Evolutionary conservation across 2,329 filamentous ascomycete species (phyloP), one percentile per base, ranked within the genome.

Genomic region (Massarina eburnea): DNA sequence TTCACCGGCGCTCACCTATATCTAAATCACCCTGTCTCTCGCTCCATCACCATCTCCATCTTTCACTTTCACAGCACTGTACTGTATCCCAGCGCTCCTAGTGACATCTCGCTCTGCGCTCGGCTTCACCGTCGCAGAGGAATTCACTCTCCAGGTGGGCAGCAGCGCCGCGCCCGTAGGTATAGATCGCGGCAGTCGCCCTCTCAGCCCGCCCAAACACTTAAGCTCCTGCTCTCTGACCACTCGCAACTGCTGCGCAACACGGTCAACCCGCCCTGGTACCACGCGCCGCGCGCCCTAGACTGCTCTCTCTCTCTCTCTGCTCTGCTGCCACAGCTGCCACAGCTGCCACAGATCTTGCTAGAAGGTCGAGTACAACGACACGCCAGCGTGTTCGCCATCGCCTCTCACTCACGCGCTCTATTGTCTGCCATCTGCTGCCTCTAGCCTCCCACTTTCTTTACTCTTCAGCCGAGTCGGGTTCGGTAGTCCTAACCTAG

Each of bases 401-500:
- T 55, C 44, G 49, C 48, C 49, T 46, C 46, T 51, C 51, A 49
- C 57, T 48, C 32, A 15, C 29, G 43, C 52, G 39, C 48, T 48
- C 41, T 44, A n/a, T n/a, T n/a, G n/a, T n/a, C 37, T 43, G 39
- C 47, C 45, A 27, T 48, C 36, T 9, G 41, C 43, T 52, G 42
- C 48, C 32, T 19, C 35, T 38, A 37, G 35, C 43, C 47, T 40
- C 37, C 46, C 39, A 30, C 49, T 57, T 51, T 46, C 50, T 54
- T 58, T 58, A 39, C 48, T 49, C 36, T 49, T 29, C 52, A 32
- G n/a, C 36, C 51, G 49, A 51, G 32, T 55, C 51, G 62, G 49
- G 54, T 43, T 55, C 51, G 59, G 45, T 54, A 49, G 43, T 51
- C 47, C 55, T 59, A 60, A 55, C 47, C 51, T 64, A 66, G 65